phyloP scores from a whole-genome alignment of 108 stramenopile genomes.

The Fistulifera pelliculosa region DNA sequence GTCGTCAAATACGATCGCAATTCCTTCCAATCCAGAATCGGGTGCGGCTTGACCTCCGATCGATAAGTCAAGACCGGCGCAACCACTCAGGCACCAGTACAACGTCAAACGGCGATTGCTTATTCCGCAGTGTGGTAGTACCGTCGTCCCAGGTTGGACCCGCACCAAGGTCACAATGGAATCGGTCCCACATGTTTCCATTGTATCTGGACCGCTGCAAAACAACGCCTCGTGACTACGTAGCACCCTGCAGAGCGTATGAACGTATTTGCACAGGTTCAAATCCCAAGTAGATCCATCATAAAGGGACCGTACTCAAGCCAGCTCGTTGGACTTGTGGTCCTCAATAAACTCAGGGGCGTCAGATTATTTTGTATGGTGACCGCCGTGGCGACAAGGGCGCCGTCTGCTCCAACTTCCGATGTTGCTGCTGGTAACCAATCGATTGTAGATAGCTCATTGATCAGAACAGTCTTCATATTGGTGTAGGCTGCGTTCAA shows the following conservation, averaged over 20 bases:
- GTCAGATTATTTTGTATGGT: too few relatives aligned
- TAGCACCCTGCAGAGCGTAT: slow-evolving; percentile 7
- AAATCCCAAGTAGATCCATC: slow-evolving; percentile 7
- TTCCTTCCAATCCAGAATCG: slow-evolving; percentile 3
- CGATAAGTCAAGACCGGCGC: background rate
- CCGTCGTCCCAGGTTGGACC: slow-evolving; percentile 10
- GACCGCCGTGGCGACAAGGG: too few relatives aligned
- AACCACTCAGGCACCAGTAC: slow-evolving; percentile 7
- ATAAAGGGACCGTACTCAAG: slow-evolving; percentile 12
- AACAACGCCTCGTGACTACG: background rate
- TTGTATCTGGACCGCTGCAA: background rate
- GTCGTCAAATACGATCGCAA: slow-evolving; percentile 13
- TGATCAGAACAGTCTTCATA: too few relatives aligned
- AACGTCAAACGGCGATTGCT: slow-evolving; percentile 8
- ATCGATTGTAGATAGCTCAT: too few relatives aligned
- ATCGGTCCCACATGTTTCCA: background rate
- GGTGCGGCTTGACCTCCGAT: slow-evolving; percentile 4
- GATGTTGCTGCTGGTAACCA: too few relatives aligned
- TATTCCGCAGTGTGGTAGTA: slow-evolving; percentile 13
- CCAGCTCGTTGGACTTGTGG: slow-evolving; percentile 5
- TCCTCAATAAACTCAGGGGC: too few relatives aligned
- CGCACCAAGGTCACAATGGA: slow-evolving; percentile 8
- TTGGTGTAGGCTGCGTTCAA: too few relatives aligned
- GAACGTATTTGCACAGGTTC: slow-evolving; percentile 3
- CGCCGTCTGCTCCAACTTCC: too few relatives aligned